Evolutionary conservation across 768 basidiomycete genomes (phyloP).

Genomic region (Phlebiopsis gigantea): DNA sequence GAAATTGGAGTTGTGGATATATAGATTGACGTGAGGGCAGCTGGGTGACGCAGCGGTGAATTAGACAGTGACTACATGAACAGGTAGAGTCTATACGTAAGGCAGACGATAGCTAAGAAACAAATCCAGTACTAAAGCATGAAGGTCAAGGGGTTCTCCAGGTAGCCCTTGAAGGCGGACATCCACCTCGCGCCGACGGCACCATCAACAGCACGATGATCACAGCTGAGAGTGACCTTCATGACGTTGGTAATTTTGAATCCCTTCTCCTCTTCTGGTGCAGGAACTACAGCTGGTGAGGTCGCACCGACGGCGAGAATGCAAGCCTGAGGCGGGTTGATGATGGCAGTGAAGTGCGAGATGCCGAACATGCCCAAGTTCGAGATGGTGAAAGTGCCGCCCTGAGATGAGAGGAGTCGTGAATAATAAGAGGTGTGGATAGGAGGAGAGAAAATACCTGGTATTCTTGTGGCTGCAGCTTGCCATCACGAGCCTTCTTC

Average conservation of each 20-base stretch:
- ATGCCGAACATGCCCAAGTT: constrained; percentile 98
- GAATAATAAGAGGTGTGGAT: neutral
- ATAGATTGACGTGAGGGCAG: too few relatives aligned
- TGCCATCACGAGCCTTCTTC: constrained; percentile 94
- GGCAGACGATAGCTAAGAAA: neutral
- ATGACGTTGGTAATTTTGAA: constrained; percentile 90
- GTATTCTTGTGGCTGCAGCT: constrained; percentile 92
- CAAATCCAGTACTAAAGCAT: constrained; percentile 57
- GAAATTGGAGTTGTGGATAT: too few relatives aligned
- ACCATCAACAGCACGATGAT: constrained; percentile 95
- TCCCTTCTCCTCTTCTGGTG: constrained; percentile 86
- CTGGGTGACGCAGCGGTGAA: neutral
- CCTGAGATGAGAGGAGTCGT: constrained; percentile 40
- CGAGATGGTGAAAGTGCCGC: constrained; percentile 97
- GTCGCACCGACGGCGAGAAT: constrained; percentile 94
- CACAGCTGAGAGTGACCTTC: constrained; percentile 94
- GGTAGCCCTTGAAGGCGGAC: constrained; percentile 88
- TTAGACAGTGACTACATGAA: constrained; percentile 1
- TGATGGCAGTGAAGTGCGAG: constrained; percentile 95
- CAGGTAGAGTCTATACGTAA: constrained; percentile 4
- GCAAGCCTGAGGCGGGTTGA: constrained; percentile 97
- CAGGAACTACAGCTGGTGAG: constrained; percentile 79
- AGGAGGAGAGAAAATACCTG: constrained; percentile 50
- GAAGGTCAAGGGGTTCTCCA: constrained; percentile 95
- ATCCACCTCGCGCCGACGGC: constrained; percentile 93